Evolutionary conservation across 352 stramenopile genomes (phyloP).

Genomic region (Pythium brachiatum): DNA sequence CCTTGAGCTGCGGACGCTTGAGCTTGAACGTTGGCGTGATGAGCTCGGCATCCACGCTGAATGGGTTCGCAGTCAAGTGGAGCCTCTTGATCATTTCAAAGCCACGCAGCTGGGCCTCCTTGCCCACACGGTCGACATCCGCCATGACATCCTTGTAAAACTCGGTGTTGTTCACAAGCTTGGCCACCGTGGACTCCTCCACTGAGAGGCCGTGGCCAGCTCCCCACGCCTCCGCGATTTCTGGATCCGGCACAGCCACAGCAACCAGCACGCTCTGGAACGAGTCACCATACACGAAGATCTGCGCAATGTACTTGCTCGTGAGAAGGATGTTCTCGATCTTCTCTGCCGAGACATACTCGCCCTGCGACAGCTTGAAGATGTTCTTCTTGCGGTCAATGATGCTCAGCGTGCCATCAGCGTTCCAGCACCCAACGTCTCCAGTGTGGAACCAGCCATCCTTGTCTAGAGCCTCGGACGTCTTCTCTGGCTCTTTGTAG

Average conservation of each 20-base stretch:
- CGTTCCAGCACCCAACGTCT: constrained; percentile 96
- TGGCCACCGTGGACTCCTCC: constrained; percentile 25
- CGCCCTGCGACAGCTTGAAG: constrained; percentile 93
- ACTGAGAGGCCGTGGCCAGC: constrained; percentile 47
- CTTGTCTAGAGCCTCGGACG: constrained; percentile 86
- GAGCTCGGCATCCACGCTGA: constrained; percentile 90
- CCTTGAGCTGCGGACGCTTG: constrained; percentile 80
- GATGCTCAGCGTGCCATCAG: constrained; percentile 90
- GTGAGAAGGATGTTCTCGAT: constrained; percentile 95
- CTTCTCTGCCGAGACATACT: constrained; percentile 97
- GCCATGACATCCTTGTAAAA: constrained; percentile 33
- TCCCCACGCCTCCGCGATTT: constrained; percentile 54
- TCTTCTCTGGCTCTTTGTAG: constrained; percentile 93
- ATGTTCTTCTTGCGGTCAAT: constrained; percentile 94
- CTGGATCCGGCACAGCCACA: constrained; percentile 87
- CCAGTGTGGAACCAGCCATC: constrained; percentile 97
- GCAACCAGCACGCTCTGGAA: constrained; percentile 93
- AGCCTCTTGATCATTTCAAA: constrained; percentile 93
- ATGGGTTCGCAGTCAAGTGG: constrained; percentile 81
- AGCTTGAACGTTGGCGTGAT: constrained; percentile 96
- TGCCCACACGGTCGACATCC: constrained; percentile 39
- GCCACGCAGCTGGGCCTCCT: constrained; percentile 72
- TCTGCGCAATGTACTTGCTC: constrained; percentile 91
- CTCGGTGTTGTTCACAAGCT: constrained; percentile 32
- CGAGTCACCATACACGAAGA: constrained; percentile 97